Conservation (phyloP, 768 basidiomycete species). For the Serendipita sp. region DNA sequence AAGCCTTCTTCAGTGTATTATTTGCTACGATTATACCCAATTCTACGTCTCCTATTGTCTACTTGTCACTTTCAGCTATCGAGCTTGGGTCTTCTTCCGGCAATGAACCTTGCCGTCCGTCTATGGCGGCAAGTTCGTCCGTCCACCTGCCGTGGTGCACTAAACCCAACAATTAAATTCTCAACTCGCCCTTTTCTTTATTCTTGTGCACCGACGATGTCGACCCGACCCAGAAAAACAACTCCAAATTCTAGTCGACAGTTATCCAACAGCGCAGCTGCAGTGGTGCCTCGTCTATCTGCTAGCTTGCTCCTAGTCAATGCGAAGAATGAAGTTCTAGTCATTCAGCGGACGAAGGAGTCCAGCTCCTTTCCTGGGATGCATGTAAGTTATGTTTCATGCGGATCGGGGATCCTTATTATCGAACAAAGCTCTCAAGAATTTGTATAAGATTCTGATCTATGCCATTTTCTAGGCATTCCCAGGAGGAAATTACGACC, state of each 20-base stretch:
- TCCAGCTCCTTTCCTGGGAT: constrained; percentile 48
- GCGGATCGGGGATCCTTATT: not conserved
- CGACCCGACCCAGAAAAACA: not conserved
- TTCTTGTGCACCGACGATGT: not conserved
- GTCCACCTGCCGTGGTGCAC: not conserved
- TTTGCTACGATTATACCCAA: not conserved
- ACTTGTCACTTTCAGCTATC: not conserved
- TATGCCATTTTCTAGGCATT: constrained; percentile 37
- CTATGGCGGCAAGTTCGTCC: not conserved
- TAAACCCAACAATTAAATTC: not conserved
- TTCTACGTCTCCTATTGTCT: not conserved
- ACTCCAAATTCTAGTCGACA: not conserved
- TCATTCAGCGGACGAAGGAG: constrained; percentile 54
- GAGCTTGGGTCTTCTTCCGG: not conserved
- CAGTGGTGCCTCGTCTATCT: constrained; percentile 34
- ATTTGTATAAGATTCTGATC: constrained; percentile 3
- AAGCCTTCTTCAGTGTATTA: not conserved
- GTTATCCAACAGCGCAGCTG: not conserved
- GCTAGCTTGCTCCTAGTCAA: constrained; percentile 55
- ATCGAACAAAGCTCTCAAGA: not conserved
- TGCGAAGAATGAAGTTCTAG: constrained; percentile 44
- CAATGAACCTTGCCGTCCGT: constrained; percentile 1
- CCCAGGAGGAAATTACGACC: constrained; percentile 56
- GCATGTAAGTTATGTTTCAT: constrained; percentile 31
- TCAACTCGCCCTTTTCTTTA: not conserved